A percentile compares a stretch with the other conserved stretches of the same genome.
Evolutionary conservation across 805 yeast genomes (phyloP).

Genomic region (Candida succiphila): DNA sequence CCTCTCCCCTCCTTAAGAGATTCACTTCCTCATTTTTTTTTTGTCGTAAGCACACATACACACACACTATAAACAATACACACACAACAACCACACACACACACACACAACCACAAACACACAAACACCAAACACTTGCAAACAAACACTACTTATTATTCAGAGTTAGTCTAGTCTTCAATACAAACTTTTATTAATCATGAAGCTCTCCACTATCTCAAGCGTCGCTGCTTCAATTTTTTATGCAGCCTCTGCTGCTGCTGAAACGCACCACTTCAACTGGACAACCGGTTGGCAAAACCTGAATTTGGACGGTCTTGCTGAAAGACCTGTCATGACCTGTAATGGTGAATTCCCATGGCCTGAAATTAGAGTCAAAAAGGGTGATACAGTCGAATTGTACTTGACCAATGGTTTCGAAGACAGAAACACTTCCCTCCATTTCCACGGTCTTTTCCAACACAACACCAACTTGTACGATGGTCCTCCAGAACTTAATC

Average conservation of each 20-base stretch:
- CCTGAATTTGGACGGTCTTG: conserved; percentile 47
- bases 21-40: background rate
- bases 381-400: conserved; percentile 70
- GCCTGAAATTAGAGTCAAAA: conserved; percentile 70
- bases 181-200: background rate
- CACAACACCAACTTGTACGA: conserved; percentile 72
- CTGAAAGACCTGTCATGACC: conserved; percentile 34
- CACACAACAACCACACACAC: background rate
- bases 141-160: background rate
- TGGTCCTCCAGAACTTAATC: conserved; percentile 82
- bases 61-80: no score
- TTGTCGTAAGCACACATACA: no score
- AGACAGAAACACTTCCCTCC: conserved; percentile 66
- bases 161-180: background rate
- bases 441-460: conserved; percentile 92
- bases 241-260: conserved; percentile 14
- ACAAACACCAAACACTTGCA: background rate
- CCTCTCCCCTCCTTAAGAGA: background rate
- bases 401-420: conserved; percentile 68
- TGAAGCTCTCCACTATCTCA: conserved; percentile 9
- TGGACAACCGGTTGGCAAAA: conserved; percentile 58
- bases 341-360: conserved; percentile 64
- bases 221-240: conserved; percentile 4
- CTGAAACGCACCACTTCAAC: conserved; percentile 50
- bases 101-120: background rate